phyloP scores from a whole-genome alignment of 2,329 filamentous ascomycete species.

The Didymella sp. region DNA sequence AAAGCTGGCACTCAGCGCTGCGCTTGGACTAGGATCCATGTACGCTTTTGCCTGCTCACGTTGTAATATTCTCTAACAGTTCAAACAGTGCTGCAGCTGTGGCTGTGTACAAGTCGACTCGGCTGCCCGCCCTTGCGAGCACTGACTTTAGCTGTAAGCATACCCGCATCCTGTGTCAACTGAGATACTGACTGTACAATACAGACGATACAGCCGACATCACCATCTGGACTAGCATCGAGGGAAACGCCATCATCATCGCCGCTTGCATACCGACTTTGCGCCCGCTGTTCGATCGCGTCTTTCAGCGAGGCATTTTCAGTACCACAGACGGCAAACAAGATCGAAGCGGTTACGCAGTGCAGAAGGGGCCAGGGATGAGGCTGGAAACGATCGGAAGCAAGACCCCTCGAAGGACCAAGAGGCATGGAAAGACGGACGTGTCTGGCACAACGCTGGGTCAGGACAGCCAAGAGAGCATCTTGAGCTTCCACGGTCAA shows the following conservation, averaged over 20 bases:
- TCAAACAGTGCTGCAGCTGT: constrained; percentile 32
- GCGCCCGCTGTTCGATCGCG: constrained; percentile 33
- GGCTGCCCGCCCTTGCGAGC: constrained; percentile 6
- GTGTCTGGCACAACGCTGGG: background rate
- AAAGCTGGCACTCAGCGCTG: constrained; percentile 51
- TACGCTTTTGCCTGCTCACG: background rate
- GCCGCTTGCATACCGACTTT: constrained; percentile 49
- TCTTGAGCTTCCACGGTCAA: background rate
- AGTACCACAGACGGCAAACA: background rate
- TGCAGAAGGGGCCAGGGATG: background rate
- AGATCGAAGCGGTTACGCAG: background rate
- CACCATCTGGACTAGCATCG: constrained; percentile 53
- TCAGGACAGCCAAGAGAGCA: background rate
- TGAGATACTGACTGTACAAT: background rate
- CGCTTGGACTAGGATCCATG: constrained; percentile 34
- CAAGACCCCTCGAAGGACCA: background rate
- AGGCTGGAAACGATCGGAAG: background rate
- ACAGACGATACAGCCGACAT: constrained; percentile 12
- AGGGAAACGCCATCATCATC: constrained; percentile 46
- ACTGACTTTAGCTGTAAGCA: constrained; percentile 44
- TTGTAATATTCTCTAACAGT: background rate
- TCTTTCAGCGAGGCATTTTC: background rate
- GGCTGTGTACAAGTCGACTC: constrained; percentile 45
- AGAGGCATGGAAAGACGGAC: background rate
- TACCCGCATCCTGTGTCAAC: constrained; percentile 5